phyloP scores from a whole-genome alignment of 352 stramenopile species.

The Phytophthora tubulina region DNA sequence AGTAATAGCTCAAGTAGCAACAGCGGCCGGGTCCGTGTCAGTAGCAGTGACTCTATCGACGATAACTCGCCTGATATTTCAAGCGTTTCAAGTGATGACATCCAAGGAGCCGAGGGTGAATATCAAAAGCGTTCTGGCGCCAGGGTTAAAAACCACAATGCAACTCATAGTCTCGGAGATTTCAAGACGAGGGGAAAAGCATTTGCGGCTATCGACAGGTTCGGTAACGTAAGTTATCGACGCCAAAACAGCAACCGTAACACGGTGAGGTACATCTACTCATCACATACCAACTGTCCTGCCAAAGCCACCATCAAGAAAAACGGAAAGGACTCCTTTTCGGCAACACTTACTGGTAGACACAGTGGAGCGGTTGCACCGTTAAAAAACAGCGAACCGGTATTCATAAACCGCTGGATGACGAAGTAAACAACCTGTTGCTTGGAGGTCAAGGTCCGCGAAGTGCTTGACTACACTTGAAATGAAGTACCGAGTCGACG shows the following conservation, averaged over 20 bases:
- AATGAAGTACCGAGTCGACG: neutral
- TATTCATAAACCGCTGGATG: conserved; percentile 10
- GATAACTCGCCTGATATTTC: no score
- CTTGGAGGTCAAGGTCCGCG: conserved; percentile 3
- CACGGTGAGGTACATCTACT: neutral
- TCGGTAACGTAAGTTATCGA: neutral
- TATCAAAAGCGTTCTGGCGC: no score
- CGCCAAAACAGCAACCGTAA: neutral
- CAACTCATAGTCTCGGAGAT: no score
- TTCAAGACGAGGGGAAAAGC: neutral
- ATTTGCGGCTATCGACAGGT: neutral
- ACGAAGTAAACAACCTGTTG: conserved; percentile 5
- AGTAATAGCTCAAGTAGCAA: no score
- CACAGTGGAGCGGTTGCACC: neutral
- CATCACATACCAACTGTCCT: neutral
- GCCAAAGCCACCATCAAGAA: neutral
- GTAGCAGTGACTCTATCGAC: no score
- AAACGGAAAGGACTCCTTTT: neutral
- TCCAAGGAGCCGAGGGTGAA: no score
- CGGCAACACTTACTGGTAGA: neutral
- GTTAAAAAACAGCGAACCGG: neutral
- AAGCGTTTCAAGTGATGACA: no score
- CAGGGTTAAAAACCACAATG: no score
- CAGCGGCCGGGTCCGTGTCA: no score
- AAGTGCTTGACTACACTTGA: neutral